phyloP scores from a whole-genome alignment of 768 basidiomycete species.

The Suillus paluster region DNA sequence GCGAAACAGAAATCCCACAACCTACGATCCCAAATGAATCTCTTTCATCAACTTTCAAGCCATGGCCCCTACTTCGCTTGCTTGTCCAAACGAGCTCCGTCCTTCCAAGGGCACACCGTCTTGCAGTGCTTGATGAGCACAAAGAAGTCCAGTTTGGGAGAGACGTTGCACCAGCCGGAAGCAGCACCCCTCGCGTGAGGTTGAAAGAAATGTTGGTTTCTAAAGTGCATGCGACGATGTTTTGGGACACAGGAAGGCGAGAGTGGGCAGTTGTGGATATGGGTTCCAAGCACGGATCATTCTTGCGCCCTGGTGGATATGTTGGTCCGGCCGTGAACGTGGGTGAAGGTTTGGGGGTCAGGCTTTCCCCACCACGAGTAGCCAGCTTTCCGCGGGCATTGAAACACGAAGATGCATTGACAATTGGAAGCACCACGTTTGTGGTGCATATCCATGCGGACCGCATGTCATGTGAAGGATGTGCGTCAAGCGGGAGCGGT shows the following conservation, averaged over 20 bases:
- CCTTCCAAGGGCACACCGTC: slow-evolving; percentile 52
- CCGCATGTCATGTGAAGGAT: slow-evolving; percentile 63
- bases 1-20: slow-evolving; percentile 27
- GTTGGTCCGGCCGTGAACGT: slow-evolving; percentile 25
- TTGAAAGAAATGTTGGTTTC: slow-evolving; percentile 86
- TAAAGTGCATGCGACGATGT: slow-evolving; percentile 77
- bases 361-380: slow-evolving; percentile 66
- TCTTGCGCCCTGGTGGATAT: slow-evolving; percentile 40
- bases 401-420: slow-evolving; percentile 65
- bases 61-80: slow-evolving; percentile 40
- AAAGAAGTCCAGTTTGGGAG: slow-evolving; percentile 76
- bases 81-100: slow-evolving; percentile 44
- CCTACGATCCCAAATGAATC: slow-evolving; percentile 11
- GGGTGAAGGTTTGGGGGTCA: slow-evolving; percentile 37
- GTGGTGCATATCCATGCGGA: slow-evolving; percentile 69
- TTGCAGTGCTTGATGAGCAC: slow-evolving; percentile 67
- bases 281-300: slow-evolving; percentile 87
- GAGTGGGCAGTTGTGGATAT: slow-evolving; percentile 83
- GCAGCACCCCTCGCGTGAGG: slow-evolving; percentile 63
- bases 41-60: slow-evolving; percentile 26
- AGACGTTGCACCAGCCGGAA: slow-evolving; percentile 58
- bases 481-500: slow-evolving; percentile 52
- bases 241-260: slow-evolving; percentile 61
- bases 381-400: slow-evolving; percentile 72
- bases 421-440: slow-evolving; percentile 74